Evolutionary conservation across 257 asterid genomes (phyloP).

Genomic region (Cinchona pubescens): DNA sequence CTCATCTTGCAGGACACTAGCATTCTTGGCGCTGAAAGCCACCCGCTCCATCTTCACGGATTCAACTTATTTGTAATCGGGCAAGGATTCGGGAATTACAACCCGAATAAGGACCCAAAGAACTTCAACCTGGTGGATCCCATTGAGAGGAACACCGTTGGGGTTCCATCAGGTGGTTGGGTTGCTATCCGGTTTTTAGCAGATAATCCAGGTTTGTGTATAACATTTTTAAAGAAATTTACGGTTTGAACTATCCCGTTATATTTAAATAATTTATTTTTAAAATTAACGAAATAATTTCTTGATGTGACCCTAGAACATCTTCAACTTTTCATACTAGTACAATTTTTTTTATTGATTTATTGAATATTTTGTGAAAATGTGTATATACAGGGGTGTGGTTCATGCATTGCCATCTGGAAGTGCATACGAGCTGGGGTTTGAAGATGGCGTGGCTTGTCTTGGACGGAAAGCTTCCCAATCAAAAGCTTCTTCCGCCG

Average conservation of each 20-base stretch:
- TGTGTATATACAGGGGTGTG: constrained; percentile 48
- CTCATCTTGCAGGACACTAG: constrained; percentile 59
- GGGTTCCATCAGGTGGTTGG: constrained; percentile 71
- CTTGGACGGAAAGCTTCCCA: constrained; percentile 53
- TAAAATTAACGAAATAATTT: too few relatives aligned
- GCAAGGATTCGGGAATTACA: constrained; percentile 54
- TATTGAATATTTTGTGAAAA: not conserved
- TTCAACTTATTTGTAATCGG: constrained; percentile 69
- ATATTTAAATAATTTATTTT: too few relatives aligned
- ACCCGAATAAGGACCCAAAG: constrained; percentile 43
- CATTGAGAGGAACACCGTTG: constrained; percentile 59
- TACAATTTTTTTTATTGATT: too few relatives aligned
- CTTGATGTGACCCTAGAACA: too few relatives aligned
- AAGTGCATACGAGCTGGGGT: constrained; percentile 59
- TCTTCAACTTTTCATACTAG: too few relatives aligned
- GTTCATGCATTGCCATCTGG: constrained; percentile 64
- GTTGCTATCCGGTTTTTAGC: constrained; percentile 59
- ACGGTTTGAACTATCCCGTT: too few relatives aligned
- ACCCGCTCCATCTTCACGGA: constrained; percentile 69
- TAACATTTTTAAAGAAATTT: not conserved
- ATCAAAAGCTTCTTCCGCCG: constrained; percentile 56
- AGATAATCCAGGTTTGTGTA: constrained; percentile 56
- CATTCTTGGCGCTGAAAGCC: constrained; percentile 62
- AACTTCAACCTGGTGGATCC: constrained; percentile 58
- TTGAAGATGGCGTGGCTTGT: constrained; percentile 71